These are phyloP conservation scores for Hansfordia pulvinata DNA, from an alignment of 2,329 filamentous ascomycete species.

Conservation along the genomic window DNA sequence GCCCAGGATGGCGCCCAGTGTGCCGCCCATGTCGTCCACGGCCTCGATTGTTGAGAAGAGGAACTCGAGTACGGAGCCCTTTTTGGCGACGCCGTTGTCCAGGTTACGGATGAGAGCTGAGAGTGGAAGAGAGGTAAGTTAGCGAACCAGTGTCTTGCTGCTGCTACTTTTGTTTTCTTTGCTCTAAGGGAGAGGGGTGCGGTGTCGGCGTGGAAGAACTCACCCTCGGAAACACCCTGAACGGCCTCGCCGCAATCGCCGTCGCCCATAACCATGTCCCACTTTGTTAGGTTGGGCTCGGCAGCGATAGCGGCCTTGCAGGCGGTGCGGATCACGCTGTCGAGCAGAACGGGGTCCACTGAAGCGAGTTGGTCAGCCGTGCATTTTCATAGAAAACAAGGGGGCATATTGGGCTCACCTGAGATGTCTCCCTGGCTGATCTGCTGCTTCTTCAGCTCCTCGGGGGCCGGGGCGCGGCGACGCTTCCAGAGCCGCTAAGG, in stretches of 20 bases:
- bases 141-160: no score
- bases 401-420: no score
- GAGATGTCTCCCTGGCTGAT: slow-evolving; percentile 3
- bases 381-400: no score
- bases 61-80: slow-evolving; percentile 16
- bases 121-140: no score
- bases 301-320: slow-evolving; percentile 20
- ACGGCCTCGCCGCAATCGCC: slow-evolving; percentile 19
- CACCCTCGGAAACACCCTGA: slow-evolving; percentile 9
- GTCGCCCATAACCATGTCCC: slow-evolving; percentile 20
- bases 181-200: no score
- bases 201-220: no score
- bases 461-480: slow-evolving; percentile 17
- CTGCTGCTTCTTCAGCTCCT: slow-evolving; percentile 29
- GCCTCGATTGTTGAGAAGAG: slow-evolving; percentile 14
- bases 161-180: no score
- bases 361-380: no score
- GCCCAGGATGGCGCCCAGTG: slow-evolving; percentile 18
- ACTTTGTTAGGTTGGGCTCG: slow-evolving; percentile 17
- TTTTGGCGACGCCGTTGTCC: slow-evolving; percentile 12
- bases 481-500: background rate
- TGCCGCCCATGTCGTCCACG: slow-evolving; percentile 23
- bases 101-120: slow-evolving; percentile 15
- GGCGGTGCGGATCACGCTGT: slow-evolving; percentile 12
- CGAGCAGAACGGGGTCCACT: slow-evolving; percentile 15